A percentile compares a stretch with the other conserved stretches of the same genome.
These are phyloP conservation scores for Annulohypoxylon truncatum DNA, from an alignment of 2,329 filamentous ascomycete genomes.

Conservation along the genomic window DNA sequence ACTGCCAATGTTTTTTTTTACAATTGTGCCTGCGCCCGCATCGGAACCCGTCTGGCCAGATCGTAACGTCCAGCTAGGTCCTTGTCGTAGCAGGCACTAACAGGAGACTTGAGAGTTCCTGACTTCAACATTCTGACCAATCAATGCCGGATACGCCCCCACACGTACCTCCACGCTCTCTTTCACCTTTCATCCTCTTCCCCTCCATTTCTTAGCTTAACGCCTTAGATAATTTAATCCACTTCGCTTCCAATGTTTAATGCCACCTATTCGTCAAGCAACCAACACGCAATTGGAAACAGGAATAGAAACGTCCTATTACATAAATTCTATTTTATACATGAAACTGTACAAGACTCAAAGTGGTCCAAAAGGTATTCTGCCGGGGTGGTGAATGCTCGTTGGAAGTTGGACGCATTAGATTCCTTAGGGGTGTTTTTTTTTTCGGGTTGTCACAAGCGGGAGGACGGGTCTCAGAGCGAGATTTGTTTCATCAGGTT, in stretches of 20 bases:
- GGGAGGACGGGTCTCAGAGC: conserved; percentile 26
- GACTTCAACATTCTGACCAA: conserved; percentile 20
- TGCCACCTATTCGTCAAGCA: not conserved
- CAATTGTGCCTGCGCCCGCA: not conserved
- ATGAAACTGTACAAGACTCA: conserved; percentile 12
- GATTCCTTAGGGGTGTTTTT: conserved; percentile 1
- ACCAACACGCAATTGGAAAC: conserved; percentile 1
- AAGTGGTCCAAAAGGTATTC: conserved; percentile 5
- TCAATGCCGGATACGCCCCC: conserved; percentile 27
- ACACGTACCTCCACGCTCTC: conserved; percentile 28
- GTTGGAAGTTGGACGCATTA: conserved; percentile 9
- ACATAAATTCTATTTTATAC: conserved; percentile 6
- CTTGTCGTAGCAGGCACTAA: conserved; percentile 19
- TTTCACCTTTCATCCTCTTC: not conserved
- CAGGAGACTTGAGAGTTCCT: conserved; percentile 19
- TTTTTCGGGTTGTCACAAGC: conserved; percentile 20
- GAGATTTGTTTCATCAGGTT: conserved; percentile 36
- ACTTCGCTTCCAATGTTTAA: conserved; percentile 2
- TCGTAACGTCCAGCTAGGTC: not conserved
- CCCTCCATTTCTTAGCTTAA: conserved; percentile 8
- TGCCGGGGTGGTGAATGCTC: not conserved
- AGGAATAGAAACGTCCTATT: not conserved
- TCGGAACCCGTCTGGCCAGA: conserved; percentile 8
- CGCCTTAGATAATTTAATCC: conserved; percentile 4
- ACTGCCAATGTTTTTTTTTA: not conserved